These are phyloP conservation scores for Pezicula radicicola DNA, from an alignment of 2,329 filamentous ascomycete genomes.

Conservation along the genomic window DNA sequence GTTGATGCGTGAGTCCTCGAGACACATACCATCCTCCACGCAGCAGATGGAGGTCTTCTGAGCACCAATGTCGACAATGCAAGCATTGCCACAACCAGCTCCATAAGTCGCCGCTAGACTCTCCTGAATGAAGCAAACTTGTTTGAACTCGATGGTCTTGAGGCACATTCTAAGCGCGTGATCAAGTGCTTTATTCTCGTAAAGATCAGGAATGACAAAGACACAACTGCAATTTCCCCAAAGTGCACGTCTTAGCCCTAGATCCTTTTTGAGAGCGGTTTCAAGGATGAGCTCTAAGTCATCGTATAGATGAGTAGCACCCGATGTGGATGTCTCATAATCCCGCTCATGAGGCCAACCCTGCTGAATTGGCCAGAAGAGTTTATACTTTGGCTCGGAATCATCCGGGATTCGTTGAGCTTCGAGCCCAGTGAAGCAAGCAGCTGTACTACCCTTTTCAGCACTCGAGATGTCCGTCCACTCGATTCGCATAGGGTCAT, in stretches of 20 bases:
- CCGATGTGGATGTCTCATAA: slow-evolving; percentile 51
- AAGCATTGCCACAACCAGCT: slow-evolving; percentile 89
- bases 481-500: slow-evolving; percentile 88
- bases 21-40: slow-evolving; percentile 91
- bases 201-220: slow-evolving; percentile 95
- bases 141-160: slow-evolving; percentile 83
- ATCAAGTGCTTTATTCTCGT: slow-evolving; percentile 90
- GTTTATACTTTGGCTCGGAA: slow-evolving; percentile 83
- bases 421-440: slow-evolving; percentile 75
- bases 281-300: slow-evolving; percentile 88
- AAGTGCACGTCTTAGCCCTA: slow-evolving; percentile 73
- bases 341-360: slow-evolving; percentile 90
- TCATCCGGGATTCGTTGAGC: slow-evolving; percentile 86
- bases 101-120: slow-evolving; percentile 93
- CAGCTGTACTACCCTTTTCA: slow-evolving; percentile 47
- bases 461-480: slow-evolving; percentile 80
- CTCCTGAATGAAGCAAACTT: slow-evolving; percentile 93
- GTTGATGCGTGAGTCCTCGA: slow-evolving; percentile 93
- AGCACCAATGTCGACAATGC: slow-evolving; percentile 93
- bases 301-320: slow-evolving; percentile 75
- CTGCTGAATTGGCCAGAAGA: slow-evolving; percentile 87
- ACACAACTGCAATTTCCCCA: slow-evolving; percentile 93
- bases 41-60: slow-evolving; percentile 98
- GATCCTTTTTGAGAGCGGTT: slow-evolving; percentile 79
- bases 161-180: slow-evolving; percentile 81